These are phyloP conservation scores for Coemansia sp. DNA, from an alignment of 192 early-diverging fungal species.

Conservation along the genomic window DNA sequence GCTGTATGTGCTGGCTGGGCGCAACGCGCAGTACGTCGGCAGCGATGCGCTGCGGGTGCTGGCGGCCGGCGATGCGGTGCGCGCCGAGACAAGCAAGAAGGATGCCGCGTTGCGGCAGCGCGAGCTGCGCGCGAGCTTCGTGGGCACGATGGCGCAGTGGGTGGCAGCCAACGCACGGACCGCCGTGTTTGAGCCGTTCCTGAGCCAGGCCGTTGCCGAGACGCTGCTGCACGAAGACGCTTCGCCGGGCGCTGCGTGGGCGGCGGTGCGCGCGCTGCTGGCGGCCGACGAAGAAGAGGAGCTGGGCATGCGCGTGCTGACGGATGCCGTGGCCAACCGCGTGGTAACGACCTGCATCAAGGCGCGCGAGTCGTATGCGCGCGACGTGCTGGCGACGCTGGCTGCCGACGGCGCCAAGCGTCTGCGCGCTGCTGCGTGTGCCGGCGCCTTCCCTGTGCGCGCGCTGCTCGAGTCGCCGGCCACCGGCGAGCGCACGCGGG, in stretches of 20 bases:
- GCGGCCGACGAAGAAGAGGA: neutral
- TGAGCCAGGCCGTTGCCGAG: conserved; percentile 71
- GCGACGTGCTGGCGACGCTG: conserved; percentile 33
- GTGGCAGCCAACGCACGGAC: conserved; percentile 55
- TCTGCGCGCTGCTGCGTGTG: conserved; percentile 32
- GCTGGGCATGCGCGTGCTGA: conserved; percentile 27
- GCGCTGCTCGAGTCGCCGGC: conserved; percentile 48
- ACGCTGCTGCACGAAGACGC: conserved; percentile 65
- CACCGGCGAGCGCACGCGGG: conserved; percentile 20
- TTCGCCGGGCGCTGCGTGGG: conserved; percentile 36
- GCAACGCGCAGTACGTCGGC: conserved; percentile 72
- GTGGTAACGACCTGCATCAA: conserved; percentile 46
- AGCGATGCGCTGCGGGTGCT: conserved; percentile 69
- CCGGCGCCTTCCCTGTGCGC: conserved; percentile 52
- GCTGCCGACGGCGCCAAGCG: conserved; percentile 12
- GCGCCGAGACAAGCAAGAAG: conserved; percentile 84
- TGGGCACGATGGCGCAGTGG: conserved; percentile 62
- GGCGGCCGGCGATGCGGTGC: conserved; percentile 65
- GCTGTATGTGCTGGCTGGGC: conserved; percentile 79
- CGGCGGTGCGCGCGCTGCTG: conserved; percentile 28
- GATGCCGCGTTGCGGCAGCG: conserved; percentile 63
- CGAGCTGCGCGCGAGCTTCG: conserved; percentile 70
- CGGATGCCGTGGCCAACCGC: conserved; percentile 41
- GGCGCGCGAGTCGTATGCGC: conserved; percentile 38
- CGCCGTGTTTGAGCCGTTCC: conserved; percentile 66